Percentiles rank a stretch among this genome's conserved stretches.
Evolutionary conservation across 2,329 filamentous ascomycete species (phyloP).

Genomic region (Trichoderma simmonsii): DNA sequence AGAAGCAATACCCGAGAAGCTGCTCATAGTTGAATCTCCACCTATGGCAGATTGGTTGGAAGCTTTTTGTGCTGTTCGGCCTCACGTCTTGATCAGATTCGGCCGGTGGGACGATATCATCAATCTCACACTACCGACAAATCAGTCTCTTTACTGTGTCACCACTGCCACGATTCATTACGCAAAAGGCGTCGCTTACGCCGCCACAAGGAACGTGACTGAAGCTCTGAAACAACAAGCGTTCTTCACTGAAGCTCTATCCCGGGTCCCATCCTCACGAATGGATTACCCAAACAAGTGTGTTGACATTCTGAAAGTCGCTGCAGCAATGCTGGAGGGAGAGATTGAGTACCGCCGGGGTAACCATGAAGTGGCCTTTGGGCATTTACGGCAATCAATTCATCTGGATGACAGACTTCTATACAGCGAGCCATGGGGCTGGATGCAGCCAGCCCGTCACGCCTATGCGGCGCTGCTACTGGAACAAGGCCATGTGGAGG

Average conservation of each 20-base stretch:
- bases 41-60: not conserved
- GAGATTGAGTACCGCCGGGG: constrained; percentile 66
- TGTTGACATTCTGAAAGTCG: constrained; percentile 55
- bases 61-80: not conserved
- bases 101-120: constrained; percentile 66
- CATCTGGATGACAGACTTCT: constrained; percentile 57
- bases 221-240: constrained; percentile 37
- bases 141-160: constrained; percentile 58
- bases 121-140: constrained; percentile 50
- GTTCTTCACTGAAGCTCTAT: not conserved
- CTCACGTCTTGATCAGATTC: constrained; percentile 67
- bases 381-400: constrained; percentile 53
- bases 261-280: not conserved
- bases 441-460: constrained; percentile 71
- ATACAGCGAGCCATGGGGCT: constrained; percentile 71
- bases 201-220: constrained; percentile 62
- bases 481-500: constrained; percentile 56
- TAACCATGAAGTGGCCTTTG: constrained; percentile 56
- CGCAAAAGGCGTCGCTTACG: constrained; percentile 62
- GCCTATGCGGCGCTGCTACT: constrained; percentile 65
- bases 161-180: constrained; percentile 68
- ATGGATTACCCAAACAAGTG: not conserved
- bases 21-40: not conserved
- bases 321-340: constrained; percentile 63
- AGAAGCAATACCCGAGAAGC: not conserved